Evolutionary conservation across 2,329 filamentous ascomycete species (phyloP), one percentile per base, ranked within the genome.

Genomic region (Verticillium alfalfae): DNA sequence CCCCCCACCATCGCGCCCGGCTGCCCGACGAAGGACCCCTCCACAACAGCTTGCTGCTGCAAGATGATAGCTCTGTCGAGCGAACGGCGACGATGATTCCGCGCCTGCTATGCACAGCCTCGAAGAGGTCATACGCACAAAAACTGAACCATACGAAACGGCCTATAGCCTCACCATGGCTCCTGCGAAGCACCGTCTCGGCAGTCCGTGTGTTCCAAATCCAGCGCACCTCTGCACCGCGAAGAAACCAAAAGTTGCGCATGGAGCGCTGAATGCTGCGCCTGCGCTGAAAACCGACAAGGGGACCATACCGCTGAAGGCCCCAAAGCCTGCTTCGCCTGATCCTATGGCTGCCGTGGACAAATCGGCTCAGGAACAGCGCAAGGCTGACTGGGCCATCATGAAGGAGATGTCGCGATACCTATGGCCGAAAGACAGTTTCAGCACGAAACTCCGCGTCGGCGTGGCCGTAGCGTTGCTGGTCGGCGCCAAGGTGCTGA

Each of bases 371-470:
- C 88, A 93, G 69, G 92, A 97, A 77, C 96, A 99, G 82, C 87
- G 95, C 69, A 96, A 93, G 78, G 94, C 93, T 9, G 95, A 99
- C 72, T 97, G 94, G 94, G 93, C 93, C 57, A 99, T 99, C 67
- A 95, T 99, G 82, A 96, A 91, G 77, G 94, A 99, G 75, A 98
- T 99, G 94, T 88, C 90, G 63, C 88, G 88, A 65, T 99, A 99
- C 75, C 80, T 99, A 26, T 99, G 95, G 95, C 95, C 95, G 26
- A 96, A 95, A 79, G 88, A 93, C 74, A 91, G 90, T 71, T 75
- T 91, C 70, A 88, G 88, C 61, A 96, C 93, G 3, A 92, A 96
- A 73, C 78, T 93, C 65, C 88, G 95, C 65, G 95, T 99, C 38
- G 86, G 90, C 12, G 78, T 96, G 57, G 93, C 94, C n/a, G 84